Conservation (phyloP, 805 yeast species). For the Blastobotrys terrestris region DNA sequence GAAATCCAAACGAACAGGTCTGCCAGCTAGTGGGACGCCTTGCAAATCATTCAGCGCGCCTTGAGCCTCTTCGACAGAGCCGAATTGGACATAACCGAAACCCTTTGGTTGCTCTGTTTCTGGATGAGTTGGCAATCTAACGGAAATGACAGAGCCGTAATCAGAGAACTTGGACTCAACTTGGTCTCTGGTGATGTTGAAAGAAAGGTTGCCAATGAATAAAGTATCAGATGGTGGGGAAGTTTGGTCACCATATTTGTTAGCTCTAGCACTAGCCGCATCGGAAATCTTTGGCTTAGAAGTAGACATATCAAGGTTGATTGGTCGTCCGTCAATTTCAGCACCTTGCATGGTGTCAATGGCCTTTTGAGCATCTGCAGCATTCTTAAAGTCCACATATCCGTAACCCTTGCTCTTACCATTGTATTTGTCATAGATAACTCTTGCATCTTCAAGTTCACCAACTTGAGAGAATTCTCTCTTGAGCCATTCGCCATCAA, state of each 20-base stretch:
- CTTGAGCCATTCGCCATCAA: conserved; percentile 91
- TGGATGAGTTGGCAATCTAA: conserved; percentile 96
- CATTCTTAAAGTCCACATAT: conserved; percentile 85
- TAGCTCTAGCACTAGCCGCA: conserved; percentile 68
- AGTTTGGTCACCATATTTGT: conserved; percentile 81
- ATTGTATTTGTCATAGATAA: conserved; percentile 84
- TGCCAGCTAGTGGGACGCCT: conserved; percentile 84
- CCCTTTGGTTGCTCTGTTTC: conserved; percentile 99
- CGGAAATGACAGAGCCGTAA: conserved; percentile 78
- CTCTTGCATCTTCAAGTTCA: conserved; percentile 85
- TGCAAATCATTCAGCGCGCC: conserved; percentile 80
- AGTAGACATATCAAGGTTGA: conserved; percentile 87
- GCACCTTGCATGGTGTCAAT: conserved; percentile 78
- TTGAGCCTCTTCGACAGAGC: conserved; percentile 82
- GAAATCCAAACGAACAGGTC: conserved; percentile 92
- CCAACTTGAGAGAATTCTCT: conserved; percentile 73
- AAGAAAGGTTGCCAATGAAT: conserved; percentile 93
- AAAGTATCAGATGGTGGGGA: conserved; percentile 93
- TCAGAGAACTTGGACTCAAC: conserved; percentile 67
- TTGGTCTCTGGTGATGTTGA: conserved; percentile 77
- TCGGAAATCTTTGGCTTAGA: conserved; percentile 60
- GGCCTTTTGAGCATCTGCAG: conserved; percentile 79
- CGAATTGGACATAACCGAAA: conserved; percentile 94
- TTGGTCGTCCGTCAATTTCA: conserved; percentile 95
- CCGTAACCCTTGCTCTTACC: conserved; percentile 92